These are phyloP conservation scores for Lagenidium sp. DNA, from an alignment of 352 stramenopile genomes.

Conservation along the genomic window DNA sequence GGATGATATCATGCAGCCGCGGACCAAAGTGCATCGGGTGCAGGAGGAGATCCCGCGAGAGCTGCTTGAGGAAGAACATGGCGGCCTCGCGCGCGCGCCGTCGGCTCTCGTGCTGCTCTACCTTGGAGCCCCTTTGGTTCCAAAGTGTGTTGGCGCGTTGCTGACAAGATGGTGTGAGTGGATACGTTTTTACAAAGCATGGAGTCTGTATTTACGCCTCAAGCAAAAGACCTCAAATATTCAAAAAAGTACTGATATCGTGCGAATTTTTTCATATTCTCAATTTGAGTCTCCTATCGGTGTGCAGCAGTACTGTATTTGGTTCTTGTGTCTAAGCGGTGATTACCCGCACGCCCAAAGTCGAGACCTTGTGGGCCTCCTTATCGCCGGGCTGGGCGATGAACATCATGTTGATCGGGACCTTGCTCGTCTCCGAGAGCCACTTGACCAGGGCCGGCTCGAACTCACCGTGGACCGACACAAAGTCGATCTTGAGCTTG, in stretches of 20 bases:
- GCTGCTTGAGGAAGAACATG: constrained; percentile 88
- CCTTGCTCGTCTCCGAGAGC: constrained; percentile 55
- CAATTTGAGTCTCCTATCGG: too few species aligned
- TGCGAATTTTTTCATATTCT: too few species aligned
- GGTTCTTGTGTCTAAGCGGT: constrained; percentile 14
- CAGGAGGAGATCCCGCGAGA: constrained; percentile 90
- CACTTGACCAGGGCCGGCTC: constrained; percentile 84
- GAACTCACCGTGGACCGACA: constrained; percentile 62
- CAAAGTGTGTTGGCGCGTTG: constrained; percentile 5
- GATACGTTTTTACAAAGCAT: neutral
- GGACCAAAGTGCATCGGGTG: constrained; percentile 95
- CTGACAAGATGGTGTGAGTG: neutral
- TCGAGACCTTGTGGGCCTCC: constrained; percentile 85
- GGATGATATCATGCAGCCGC: constrained; percentile 95
- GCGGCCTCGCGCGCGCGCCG: constrained; percentile 6
- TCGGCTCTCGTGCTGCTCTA: neutral
- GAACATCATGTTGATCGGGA: constrained; percentile 92
- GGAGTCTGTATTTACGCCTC: too few species aligned
- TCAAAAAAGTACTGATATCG: too few species aligned
- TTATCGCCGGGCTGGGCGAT: constrained; percentile 85
- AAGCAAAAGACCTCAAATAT: neutral
- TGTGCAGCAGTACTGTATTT: neutral
- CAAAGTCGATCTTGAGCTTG: constrained; percentile 87
- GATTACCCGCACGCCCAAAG: constrained; percentile 85
- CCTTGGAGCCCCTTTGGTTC: neutral